Conservation (phyloP, 306 rosid species). For the Aeschynomene evenia region DNA sequence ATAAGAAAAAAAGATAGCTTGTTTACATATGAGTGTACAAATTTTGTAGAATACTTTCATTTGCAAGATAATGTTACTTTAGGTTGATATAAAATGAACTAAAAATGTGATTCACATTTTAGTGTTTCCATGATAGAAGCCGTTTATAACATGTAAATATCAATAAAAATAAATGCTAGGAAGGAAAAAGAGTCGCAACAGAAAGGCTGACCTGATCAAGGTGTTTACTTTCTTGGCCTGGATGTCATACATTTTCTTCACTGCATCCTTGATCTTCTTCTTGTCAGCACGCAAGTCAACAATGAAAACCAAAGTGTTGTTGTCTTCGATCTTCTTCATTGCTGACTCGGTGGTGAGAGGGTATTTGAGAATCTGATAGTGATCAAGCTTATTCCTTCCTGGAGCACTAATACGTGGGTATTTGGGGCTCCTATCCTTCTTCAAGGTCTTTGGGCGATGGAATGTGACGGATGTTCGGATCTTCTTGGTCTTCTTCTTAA, state of each 20-base stretch:
- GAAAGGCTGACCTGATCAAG: slow-evolving; percentile 63
- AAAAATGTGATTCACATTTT: neutral
- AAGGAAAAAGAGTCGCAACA: neutral
- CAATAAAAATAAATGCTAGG: neutral
- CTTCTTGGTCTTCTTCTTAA: slow-evolving; percentile 62
- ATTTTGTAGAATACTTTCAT: neutral
- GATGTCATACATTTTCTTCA: slow-evolving; percentile 87
- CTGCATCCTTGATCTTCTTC: slow-evolving; percentile 87
- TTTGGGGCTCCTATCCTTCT: slow-evolving; percentile 72
- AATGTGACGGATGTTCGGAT: slow-evolving; percentile 56
- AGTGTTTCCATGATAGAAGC: neutral
- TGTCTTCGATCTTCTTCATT: slow-evolving; percentile 91
- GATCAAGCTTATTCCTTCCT: slow-evolving; percentile 87
- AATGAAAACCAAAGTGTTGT: slow-evolving; percentile 82
- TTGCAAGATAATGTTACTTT: neutral
- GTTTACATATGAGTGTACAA: neutral
- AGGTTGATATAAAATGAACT: neutral
- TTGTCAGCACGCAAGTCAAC: slow-evolving; percentile 89
- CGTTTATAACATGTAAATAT: neutral
- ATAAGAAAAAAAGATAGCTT: neutral
- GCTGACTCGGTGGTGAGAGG: slow-evolving; percentile 92
- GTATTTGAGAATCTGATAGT: slow-evolving; percentile 67
- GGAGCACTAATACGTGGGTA: slow-evolving; percentile 85
- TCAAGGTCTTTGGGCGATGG: slow-evolving; percentile 70
- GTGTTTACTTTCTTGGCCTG: slow-evolving; percentile 90